Conservation (phyloP, 805 yeast genomes). For the Myxozyma monticola region DNA sequence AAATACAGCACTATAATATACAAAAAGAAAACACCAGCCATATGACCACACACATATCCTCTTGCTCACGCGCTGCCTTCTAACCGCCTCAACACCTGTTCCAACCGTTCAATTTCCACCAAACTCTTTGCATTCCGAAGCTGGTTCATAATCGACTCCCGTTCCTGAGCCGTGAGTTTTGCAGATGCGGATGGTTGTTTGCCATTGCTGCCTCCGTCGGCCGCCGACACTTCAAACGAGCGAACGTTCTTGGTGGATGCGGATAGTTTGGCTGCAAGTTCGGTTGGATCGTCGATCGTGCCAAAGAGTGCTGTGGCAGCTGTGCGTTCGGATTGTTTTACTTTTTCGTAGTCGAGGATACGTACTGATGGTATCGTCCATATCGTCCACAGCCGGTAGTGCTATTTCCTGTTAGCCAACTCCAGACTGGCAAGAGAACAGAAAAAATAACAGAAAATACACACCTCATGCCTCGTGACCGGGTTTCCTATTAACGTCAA, state of each 20-base stretch:
- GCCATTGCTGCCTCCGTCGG: slow-evolving; percentile 17
- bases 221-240: neutral
- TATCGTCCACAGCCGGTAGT: slow-evolving; percentile 62
- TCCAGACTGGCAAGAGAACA: neutral
- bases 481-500: slow-evolving; percentile 51
- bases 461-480: slow-evolving; percentile 26
- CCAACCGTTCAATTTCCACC: slow-evolving; percentile 74
- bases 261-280: slow-evolving; percentile 40
- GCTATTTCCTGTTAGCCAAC: slow-evolving; percentile 6
- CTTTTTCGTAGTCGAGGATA: slow-evolving; percentile 66
- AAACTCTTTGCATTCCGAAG: slow-evolving; percentile 65
- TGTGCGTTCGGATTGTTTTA: slow-evolving; percentile 56
- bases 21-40: too few relatives aligned
- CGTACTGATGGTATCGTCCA: slow-evolving; percentile 63
- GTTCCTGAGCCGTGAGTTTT: slow-evolving; percentile 58
- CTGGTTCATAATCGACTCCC: slow-evolving; percentile 50
- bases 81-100: slow-evolving; percentile 38
- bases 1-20: too few relatives aligned
- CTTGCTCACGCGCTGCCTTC: too few relatives aligned
- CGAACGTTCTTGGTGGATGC: neutral
- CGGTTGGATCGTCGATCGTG: slow-evolving; percentile 29
- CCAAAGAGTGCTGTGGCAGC: slow-evolving; percentile 51
- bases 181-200: neutral
- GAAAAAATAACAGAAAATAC: neutral
- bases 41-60: too few relatives aligned